Conservation (phyloP, 192 early-diverging fungal species). For the Coemansia aciculifera region DNA sequence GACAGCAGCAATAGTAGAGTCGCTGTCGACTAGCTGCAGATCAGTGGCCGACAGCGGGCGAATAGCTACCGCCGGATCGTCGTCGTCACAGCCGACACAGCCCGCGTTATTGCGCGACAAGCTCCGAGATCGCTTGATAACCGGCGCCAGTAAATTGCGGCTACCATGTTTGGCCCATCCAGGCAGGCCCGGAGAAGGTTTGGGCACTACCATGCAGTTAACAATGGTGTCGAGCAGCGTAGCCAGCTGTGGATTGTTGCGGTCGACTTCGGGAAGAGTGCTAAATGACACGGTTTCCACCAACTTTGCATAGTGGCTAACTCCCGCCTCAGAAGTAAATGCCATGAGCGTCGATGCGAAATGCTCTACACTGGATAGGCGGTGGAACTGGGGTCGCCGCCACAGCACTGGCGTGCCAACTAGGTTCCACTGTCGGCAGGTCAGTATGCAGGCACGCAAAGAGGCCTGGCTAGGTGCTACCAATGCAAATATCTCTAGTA, state of each 20-base stretch:
- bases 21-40: constrained; percentile 30
- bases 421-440: constrained; percentile 53
- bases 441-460: constrained; percentile 46
- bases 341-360: constrained; percentile 31
- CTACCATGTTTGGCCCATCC: not conserved
- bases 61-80: not conserved
- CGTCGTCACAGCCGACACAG: not conserved
- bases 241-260: constrained; percentile 48
- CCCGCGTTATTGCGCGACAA: constrained; percentile 28
- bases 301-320: constrained; percentile 28
- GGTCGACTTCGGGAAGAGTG: constrained; percentile 39
- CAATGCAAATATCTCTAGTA: constrained; percentile 31
- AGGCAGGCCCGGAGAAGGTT: not conserved
- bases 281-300: constrained; percentile 46
- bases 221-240: constrained; percentile 41
- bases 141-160: constrained; percentile 1
- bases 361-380: constrained; percentile 37
- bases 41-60: constrained; percentile 31
- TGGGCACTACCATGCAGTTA: constrained; percentile 30
- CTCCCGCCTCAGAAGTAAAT: not conserved
- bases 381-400: constrained; percentile 50
- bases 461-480: constrained; percentile 28
- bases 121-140: constrained; percentile 36
- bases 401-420: constrained; percentile 55
- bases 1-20: constrained; percentile 15